Percentiles rank a stretch among this genome's conserved stretches.
Conservation (phyloP, 2,329 filamentous ascomycete species). For the Aciculosporium take region DNA sequence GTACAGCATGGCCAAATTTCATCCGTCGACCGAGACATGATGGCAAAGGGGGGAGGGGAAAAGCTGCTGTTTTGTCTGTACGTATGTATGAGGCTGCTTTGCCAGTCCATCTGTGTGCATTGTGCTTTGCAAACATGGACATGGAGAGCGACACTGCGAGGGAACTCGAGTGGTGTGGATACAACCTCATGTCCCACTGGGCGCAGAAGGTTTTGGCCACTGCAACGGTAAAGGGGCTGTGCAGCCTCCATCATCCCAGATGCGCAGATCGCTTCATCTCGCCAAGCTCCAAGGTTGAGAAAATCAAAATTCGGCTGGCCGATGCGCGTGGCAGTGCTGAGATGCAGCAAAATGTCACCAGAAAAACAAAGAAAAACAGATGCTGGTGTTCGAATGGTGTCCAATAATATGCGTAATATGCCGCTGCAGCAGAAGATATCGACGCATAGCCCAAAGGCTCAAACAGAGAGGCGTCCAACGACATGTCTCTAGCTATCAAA, state of each 20-base stretch:
- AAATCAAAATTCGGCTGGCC: neutral
- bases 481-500: neutral
- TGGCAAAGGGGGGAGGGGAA: too few relatives aligned
- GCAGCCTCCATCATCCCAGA: neutral
- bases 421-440: neutral
- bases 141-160: neutral
- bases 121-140: neutral
- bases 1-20: neutral
- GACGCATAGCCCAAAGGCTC: too few relatives aligned
- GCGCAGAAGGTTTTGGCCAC: neutral
- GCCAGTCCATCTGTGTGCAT: neutral
- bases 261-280: neutral
- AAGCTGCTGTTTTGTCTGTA: too few relatives aligned
- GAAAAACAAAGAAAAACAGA: too few relatives aligned
- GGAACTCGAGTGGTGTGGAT: neutral
- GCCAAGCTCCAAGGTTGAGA: neutral
- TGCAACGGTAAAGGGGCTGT: constrained; percentile 1
- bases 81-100: neutral
- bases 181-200: neutral
- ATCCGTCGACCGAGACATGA: neutral
- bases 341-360: constrained; percentile 1
- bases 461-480: neutral
- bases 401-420: neutral
- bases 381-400: neutral
- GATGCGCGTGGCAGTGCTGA: constrained; percentile 1